Evolutionary conservation across 345 rosid species (phyloP), one percentile per base, ranked within the genome.

Genomic region (Zanthoxylum bungeanum): DNA sequence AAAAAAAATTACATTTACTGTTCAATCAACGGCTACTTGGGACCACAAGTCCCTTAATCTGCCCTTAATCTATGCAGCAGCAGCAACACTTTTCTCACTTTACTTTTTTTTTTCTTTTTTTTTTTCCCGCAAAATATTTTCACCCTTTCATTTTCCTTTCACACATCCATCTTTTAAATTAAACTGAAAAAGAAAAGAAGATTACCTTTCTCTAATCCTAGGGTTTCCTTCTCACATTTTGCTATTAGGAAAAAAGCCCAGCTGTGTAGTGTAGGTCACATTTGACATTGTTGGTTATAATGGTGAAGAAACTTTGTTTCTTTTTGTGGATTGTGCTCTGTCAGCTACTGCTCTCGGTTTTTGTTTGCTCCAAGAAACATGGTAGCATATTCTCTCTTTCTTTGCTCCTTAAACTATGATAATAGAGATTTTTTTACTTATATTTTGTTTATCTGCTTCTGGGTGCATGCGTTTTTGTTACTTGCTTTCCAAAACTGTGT

Each of bases 361-460:
- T 61, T 62, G 93, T 84, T 81, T 73, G 53, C 85, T 86, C 89
- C 86, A 82, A 81, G 33, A 62, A 71, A 47, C 84, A 83, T 56
- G 92, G 94, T 92, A 84, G 72, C 33, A 63, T 73, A 28, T 53
- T 11, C 8, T 57, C 27, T 12, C 6, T 55, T 22, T 68, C 3
- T 79, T 46, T 5, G 3, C 12, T 34, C 44, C 9, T 31, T 14
- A 19, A 63, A 17, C 33, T 44, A 46, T 65, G 37, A n/a, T 4
- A 47, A 21, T n/a, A 1, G 30, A 24, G 9, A 5, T 5, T 16
- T 30, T 14, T 30, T 14, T 7, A 17, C 9, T 57, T 28, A 6
- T 9, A 31, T 16, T 25, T 57, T 16, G 61, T n/a, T 1, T 30
- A 28, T 55, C 3, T 11, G 60, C 19, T 55, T 28, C 34, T 27